A percentile compares a stretch with the other conserved stretches of the same genome.
phyloP scores from a whole-genome alignment of 140 eudicot genomes.

The Cichorium intybus region DNA sequence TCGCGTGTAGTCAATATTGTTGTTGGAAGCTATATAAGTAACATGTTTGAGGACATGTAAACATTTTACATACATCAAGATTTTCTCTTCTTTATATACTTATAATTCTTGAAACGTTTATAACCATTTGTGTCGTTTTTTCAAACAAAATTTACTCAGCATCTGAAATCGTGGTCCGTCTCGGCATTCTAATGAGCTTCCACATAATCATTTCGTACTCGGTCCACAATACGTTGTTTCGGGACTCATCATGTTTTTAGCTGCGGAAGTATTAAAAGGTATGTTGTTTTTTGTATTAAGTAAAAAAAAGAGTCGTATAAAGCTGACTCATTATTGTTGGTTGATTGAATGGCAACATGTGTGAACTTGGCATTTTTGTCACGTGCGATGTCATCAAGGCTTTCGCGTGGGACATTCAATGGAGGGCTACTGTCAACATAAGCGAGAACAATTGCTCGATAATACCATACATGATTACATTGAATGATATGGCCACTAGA shows the following conservation, averaged over 20 bases:
- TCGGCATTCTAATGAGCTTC: constrained; percentile 79
- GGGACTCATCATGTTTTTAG: constrained; percentile 75
- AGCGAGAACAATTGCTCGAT: constrained; percentile 93
- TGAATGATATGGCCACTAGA: too few species aligned
- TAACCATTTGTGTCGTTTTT: constrained; percentile 11
- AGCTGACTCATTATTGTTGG: neutral
- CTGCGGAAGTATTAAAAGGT: constrained; percentile 96
- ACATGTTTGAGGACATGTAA: constrained; percentile 96
- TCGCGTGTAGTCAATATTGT: constrained; percentile 76
- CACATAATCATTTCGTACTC: constrained; percentile 53
- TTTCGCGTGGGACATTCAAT: constrained; percentile 88
- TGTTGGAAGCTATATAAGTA: constrained; percentile 88
- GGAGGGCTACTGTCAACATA: constrained; percentile 92
- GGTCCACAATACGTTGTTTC: constrained; percentile 75
- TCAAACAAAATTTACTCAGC: constrained; percentile 84
- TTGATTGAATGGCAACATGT: too few species aligned
- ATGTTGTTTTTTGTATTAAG: too few species aligned
- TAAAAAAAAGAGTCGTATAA: neutral
- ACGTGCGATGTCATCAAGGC: constrained; percentile 97
- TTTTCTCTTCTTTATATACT: neutral
- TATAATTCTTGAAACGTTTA: neutral
- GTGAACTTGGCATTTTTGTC: constrained; percentile 86
- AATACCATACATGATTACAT: too few species aligned
- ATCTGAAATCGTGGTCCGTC: constrained; percentile 67
- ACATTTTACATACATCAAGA: neutral